A percentile compares a stretch with the other conserved stretches of the same genome.
These are phyloP conservation scores for Ophiocordyceps camponoti-floridani DNA, from an alignment of 2,329 filamentous ascomycete genomes.

Conservation along the genomic window DNA sequence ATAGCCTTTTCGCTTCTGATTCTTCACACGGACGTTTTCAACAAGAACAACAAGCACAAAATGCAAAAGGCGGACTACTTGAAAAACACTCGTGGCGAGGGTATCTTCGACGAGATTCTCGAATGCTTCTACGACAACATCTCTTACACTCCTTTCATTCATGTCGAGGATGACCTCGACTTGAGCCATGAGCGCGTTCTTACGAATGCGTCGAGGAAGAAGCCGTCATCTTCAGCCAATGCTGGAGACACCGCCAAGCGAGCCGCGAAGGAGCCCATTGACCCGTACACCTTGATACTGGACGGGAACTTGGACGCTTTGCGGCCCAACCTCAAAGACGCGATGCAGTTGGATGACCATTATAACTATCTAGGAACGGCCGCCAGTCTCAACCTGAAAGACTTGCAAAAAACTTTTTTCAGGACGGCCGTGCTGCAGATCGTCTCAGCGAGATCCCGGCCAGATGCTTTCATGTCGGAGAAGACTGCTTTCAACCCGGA, in stretches of 20 bases:
- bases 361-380: constrained; percentile 75
- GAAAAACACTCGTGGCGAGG: constrained; percentile 83
- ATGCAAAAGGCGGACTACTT: constrained; percentile 95
- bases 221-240: constrained; percentile 47
- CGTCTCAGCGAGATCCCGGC: constrained; percentile 78
- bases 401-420: constrained; percentile 77
- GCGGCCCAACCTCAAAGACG: constrained; percentile 75
- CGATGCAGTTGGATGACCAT: constrained; percentile 79
- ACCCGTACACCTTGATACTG: constrained; percentile 87
- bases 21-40: constrained; percentile 96
- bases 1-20: constrained; percentile 95
- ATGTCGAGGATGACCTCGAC: constrained; percentile 83
- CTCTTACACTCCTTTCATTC: constrained; percentile 93
- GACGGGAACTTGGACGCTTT: constrained; percentile 73
- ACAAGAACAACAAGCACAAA: constrained; percentile 98
- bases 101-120: constrained; percentile 81
- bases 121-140: constrained; percentile 99
- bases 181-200: constrained; percentile 57
- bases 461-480: constrained; percentile 87
- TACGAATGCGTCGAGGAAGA: constrained; percentile 53
- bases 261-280: constrained; percentile 65
- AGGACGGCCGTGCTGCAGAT: constrained; percentile 88
- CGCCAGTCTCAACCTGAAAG: constrained; percentile 57
- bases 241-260: constrained; percentile 35
- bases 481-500: constrained; percentile 69